Base-by-base conservation (phyloP, 352 stramenopile species). In the Halophytophthora polymorphica region DNA sequence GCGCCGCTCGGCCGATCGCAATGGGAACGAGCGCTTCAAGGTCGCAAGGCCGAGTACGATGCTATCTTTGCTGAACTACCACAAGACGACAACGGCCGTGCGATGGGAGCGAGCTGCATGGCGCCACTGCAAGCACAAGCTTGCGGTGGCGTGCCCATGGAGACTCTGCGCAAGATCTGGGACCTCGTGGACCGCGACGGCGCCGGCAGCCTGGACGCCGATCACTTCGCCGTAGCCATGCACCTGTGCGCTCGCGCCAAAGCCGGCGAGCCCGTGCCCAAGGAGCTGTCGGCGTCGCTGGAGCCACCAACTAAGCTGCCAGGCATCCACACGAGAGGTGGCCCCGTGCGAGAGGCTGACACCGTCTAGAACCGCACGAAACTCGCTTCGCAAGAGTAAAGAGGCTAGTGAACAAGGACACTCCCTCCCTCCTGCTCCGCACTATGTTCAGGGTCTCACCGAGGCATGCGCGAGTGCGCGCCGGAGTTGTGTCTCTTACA, bases 201-300 rank as follows among this genome's bases (percentile, higher is more conserved):
- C 18, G 75, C 93, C 55, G 91, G 91, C 10, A 83, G 66, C 56
- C 56, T 98, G 28, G 89, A 97, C 67, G 72, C 69, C 6, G 83
- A 96, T 40, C 76, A 98, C 63, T 98, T 97, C 53, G 86, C 90
- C 2, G 65, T 98, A 19, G 86, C 86, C 21, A 96, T 97, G 86
- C 90, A 95, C 51, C 63, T 97, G 14, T 86, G 86, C 45, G 47
- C 70, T 14, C 74, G 85, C 22, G 73, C 73, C 6, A 91, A 89
- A 44, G 65, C 71, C 0, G 91, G 90, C n/a, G 64, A 95, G 23
- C 41, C 58, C 2, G 50, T 96, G 14, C 91, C 91, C 1, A 49
- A 63, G 0, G 69, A 83, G 49, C 65, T 96, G 2, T 63, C 79
- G 2, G 22, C 48, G 4, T 56, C 66, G 19, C 61, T 93, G 4